Conservation (phyloP, 352 stramenopile species). For the Globisporangium mamillatum region DNA sequence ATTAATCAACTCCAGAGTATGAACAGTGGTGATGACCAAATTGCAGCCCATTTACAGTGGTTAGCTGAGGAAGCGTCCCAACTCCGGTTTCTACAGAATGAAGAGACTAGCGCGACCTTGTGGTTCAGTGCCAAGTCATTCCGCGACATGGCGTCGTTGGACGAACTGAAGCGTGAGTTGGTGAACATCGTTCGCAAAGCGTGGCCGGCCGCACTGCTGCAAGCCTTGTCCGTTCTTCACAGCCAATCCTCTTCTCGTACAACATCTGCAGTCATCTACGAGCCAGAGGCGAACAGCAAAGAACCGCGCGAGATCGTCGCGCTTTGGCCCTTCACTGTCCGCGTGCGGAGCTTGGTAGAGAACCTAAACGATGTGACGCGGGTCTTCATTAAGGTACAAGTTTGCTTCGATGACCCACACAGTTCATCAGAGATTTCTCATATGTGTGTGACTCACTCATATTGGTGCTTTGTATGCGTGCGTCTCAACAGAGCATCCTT, state of each 20-base stretch:
- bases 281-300: slow-evolving; percentile 21
- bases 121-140: slow-evolving; percentile 28
- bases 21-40: slow-evolving; percentile 1
- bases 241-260: slow-evolving; percentile 1
- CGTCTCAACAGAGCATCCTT: slow-evolving; percentile 29
- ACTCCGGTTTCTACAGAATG: slow-evolving; percentile 28
- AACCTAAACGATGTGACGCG: slow-evolving; percentile 33
- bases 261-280: slow-evolving; percentile 25
- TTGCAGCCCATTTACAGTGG: slow-evolving; percentile 10
- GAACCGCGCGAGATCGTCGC: slow-evolving; percentile 47
- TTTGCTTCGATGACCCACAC: background rate
- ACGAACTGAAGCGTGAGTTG: slow-evolving; percentile 33
- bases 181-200: slow-evolving; percentile 25
- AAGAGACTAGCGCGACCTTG: slow-evolving; percentile 15
- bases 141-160: slow-evolving; percentile 23
- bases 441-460: background rate
- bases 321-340: slow-evolving; percentile 47
- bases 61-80: slow-evolving; percentile 10
- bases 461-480: background rate
- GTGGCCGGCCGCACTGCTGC: slow-evolving; percentile 30
- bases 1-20: slow-evolving; percentile 21
- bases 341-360: slow-evolving; percentile 25
- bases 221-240: slow-evolving; percentile 7
- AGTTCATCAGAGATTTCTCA: too few relatives aligned
- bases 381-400: slow-evolving; percentile 36